Base-by-base conservation (phyloP, 768 basidiomycete genomes). In the Russula dissimulans region DNA sequence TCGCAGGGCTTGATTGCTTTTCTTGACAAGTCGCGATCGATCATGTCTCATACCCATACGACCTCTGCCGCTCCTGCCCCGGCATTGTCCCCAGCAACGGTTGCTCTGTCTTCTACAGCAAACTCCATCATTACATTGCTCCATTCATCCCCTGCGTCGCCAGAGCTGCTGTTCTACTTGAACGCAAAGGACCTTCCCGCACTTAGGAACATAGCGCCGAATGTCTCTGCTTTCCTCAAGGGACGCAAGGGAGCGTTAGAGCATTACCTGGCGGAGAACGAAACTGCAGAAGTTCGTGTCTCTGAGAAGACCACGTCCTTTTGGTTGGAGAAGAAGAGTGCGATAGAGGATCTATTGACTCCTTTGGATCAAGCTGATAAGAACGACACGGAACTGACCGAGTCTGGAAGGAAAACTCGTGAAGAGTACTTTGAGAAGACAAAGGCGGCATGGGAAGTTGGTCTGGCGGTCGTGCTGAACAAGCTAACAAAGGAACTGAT, bases 1-100 rank as follows among this genome's bases (percentile, higher is more conserved):
- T 34, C 42, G 12, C 63, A 93, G 91, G 74, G 79, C 32, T 86
- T 92, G 63, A 77, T 88, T 53, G 83, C 87, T 58, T 90, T 93
- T 69, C 76, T 95, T 47, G 91, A 93, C 74, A 86, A 85, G 70
- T 90, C 91, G 14, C 83, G 92, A 48, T 89, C 84, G 1, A 71
- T 80, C 14, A 72, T 77, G 57, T 89, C 88, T 9, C 80, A 76
- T 46, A 85, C 87, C 4, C 80, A 84, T 65, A 85, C 89, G 5
- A 86, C 83, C 3, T 88, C 87, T 0, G 69, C 74, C 12, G 82
- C 85, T 1, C 91, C 91, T 0, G 88, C 91, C 0, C 89, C 90
- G 0, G 75, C 81, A 0, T 75, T 94, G 26, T 77, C 86, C 17
- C 91, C 91, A 1, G 90, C 91, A 1, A 92, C 91, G 3, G 82